Conservation (phyloP, 1,139 yeast species). For the Dujonia santamariae region DNA sequence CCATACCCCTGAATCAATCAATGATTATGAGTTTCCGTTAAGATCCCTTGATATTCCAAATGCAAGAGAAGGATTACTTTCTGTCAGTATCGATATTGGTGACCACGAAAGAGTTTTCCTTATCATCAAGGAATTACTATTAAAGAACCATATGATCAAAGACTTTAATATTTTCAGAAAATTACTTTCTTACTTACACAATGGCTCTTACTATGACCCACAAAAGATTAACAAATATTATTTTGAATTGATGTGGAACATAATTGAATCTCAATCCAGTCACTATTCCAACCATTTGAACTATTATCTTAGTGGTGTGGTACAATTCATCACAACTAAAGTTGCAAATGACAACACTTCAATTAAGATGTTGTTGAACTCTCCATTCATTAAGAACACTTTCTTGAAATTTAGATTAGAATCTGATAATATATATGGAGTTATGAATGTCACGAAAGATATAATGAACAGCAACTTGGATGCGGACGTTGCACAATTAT, state of each 20-base stretch:
- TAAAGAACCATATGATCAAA: slow-evolving; percentile 31
- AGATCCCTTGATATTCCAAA: not conserved
- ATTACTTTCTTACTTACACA: slow-evolving; percentile 29
- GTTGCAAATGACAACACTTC: slow-evolving; percentile 1
- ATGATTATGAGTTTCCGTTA: not conserved
- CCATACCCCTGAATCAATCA: slow-evolving; percentile 13
- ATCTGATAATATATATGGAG: slow-evolving; percentile 34
- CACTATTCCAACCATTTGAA: slow-evolving; percentile 24
- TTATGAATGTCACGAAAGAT: slow-evolving; percentile 23
- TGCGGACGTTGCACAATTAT: not conserved
- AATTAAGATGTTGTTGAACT: slow-evolving; percentile 24
- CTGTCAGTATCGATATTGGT: slow-evolving; percentile 31
- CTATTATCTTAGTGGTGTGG: slow-evolving; percentile 32
- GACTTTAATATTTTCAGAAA: slow-evolving; percentile 30
- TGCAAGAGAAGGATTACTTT: slow-evolving; percentile 26
- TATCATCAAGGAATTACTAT: slow-evolving; percentile 34
- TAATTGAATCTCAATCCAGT: slow-evolving; percentile 33
- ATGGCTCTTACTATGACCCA: slow-evolving; percentile 24
- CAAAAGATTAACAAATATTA: slow-evolving; percentile 27
- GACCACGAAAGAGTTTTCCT: slow-evolving; percentile 38
- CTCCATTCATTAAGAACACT: slow-evolving; percentile 26
- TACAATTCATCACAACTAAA: slow-evolving; percentile 19
- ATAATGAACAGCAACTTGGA: slow-evolving; percentile 14
- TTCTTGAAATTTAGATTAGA: slow-evolving; percentile 27
- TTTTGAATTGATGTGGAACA: slow-evolving; percentile 30